Conservation (phyloP, 1,139 yeast species). For the Geotrichum bryndzae region DNA sequence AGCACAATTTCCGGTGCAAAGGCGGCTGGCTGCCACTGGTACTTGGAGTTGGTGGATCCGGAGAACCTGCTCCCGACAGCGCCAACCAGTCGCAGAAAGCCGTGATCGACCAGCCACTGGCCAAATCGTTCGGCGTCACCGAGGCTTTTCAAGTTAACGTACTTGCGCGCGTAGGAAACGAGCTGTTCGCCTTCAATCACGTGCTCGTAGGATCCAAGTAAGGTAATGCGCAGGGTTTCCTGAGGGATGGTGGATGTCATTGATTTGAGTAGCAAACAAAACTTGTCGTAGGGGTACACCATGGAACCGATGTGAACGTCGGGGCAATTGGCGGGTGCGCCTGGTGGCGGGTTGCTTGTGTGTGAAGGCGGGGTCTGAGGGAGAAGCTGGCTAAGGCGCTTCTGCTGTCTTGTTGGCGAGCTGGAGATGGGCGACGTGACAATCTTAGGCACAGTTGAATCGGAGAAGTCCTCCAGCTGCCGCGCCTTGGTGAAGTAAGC, state of each 20-base stretch:
- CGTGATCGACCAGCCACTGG: conserved; percentile 61
- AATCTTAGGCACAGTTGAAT: conserved; percentile 12
- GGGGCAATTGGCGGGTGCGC: conserved; percentile 4
- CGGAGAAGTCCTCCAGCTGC: conserved; percentile 49
- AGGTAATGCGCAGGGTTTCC: conserved; percentile 48
- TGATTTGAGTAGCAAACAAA: conserved; percentile 28
- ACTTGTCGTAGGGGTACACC: conserved; percentile 29
- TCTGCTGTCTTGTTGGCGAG: neutral
- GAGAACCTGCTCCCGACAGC: conserved; percentile 60
- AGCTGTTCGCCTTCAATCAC: conserved; percentile 60
- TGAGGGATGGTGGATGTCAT: conserved; percentile 44
- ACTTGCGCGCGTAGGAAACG: conserved; percentile 51
- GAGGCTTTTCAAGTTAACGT: conserved; percentile 24
- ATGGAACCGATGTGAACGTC: conserved; percentile 31
- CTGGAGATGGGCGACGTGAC: conserved; percentile 11
- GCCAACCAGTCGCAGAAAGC: conserved; percentile 59
- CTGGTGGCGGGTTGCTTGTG: neutral
- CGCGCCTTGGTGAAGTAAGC: conserved; percentile 69
- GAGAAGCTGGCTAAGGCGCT: neutral
- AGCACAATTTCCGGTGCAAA: conserved; percentile 1
- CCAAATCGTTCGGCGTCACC: conserved; percentile 67
- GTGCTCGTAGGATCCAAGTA: conserved; percentile 60
- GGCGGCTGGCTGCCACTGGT: conserved; percentile 76
- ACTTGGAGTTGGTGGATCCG: conserved; percentile 67
- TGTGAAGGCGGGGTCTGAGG: conserved; percentile 1